Conservation (phyloP, 75 land plant genomes). For the Chamaecyparis obtusa region DNA sequence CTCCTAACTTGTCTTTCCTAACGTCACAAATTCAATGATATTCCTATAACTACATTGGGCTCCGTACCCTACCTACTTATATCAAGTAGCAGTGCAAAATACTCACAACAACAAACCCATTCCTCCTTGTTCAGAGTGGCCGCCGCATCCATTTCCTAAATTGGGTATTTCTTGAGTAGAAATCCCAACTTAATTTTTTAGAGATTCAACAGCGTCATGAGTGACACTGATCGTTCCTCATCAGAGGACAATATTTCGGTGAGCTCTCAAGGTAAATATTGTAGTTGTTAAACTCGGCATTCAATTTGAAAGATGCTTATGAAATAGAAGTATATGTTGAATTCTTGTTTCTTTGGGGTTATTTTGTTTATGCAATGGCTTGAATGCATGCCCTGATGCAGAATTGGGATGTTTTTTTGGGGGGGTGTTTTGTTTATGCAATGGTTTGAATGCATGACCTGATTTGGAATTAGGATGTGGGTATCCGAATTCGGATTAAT, state of each 20-base stretch:
- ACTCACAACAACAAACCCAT: neutral
- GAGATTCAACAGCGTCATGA: neutral
- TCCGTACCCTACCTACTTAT: neutral
- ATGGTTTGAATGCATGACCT: neutral
- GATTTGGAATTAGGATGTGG: neutral
- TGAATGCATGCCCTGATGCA: neutral
- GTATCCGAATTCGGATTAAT: neutral
- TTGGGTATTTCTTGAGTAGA: neutral
- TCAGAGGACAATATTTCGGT: slow-evolving; percentile 12
- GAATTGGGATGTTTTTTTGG: neutral
- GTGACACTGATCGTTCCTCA: slow-evolving; percentile 6
- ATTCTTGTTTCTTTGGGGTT: neutral
- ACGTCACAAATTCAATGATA: neutral
- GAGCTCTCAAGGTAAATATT: slow-evolving; percentile 2
- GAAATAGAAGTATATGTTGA: neutral
- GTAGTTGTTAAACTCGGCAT: neutral
- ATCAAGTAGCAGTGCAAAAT: neutral
- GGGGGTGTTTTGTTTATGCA: neutral
- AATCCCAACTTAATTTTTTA: neutral
- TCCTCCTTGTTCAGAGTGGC: neutral
- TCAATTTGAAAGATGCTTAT: neutral
- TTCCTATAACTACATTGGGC: neutral
- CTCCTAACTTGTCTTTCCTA: neutral
- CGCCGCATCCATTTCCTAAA: neutral
- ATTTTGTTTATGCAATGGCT: neutral